A percentile compares a stretch with the other conserved stretches of the same genome.
Evolutionary conservation across 352 stramenopile species (phyloP).

Genomic region (Globisporangium perplexum): DNA sequence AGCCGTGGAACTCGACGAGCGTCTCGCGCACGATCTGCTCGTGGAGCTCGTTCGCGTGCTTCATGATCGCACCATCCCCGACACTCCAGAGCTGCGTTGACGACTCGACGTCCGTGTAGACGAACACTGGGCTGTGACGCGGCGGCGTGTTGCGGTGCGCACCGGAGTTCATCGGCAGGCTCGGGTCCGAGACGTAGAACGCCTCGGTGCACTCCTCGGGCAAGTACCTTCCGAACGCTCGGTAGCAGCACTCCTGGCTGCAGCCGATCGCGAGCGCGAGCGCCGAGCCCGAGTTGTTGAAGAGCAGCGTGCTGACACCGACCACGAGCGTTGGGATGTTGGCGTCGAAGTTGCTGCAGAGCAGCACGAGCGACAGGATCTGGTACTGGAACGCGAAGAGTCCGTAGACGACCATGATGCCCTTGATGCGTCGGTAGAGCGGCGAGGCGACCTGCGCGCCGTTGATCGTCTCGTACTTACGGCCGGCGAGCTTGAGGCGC

Average conservation of each 20-base stretch:
- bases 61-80: slow-evolving; percentile 32
- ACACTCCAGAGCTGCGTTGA: slow-evolving; percentile 44
- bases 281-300: slow-evolving; percentile 37
- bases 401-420: slow-evolving; percentile 54
- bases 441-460: slow-evolving; percentile 38
- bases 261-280: slow-evolving; percentile 41
- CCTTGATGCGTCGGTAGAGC: slow-evolving; percentile 51
- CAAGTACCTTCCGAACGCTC: slow-evolving; percentile 28
- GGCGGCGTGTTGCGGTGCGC: slow-evolving; percentile 15
- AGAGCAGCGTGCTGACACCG: slow-evolving; percentile 33
- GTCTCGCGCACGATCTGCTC: slow-evolving; percentile 37
- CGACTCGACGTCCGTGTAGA: slow-evolving; percentile 65
- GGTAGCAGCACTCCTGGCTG: slow-evolving; percentile 40
- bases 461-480: slow-evolving; percentile 47
- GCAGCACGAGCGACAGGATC: slow-evolving; percentile 33
- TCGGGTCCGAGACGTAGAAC: slow-evolving; percentile 40
- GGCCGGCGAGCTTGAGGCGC: slow-evolving; percentile 32
- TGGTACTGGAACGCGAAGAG: slow-evolving; percentile 44
- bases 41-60: slow-evolving; percentile 42
- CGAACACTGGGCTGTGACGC: slow-evolving; percentile 42
- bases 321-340: slow-evolving; percentile 25
- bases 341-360: slow-evolving; percentile 29
- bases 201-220: slow-evolving; percentile 38
- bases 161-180: slow-evolving; percentile 17
- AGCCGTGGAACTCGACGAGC: slow-evolving; percentile 34